Evolutionary conservation across 73 alveolate species (phyloP).

Genomic region (Tetrahymena elliotti): DNA sequence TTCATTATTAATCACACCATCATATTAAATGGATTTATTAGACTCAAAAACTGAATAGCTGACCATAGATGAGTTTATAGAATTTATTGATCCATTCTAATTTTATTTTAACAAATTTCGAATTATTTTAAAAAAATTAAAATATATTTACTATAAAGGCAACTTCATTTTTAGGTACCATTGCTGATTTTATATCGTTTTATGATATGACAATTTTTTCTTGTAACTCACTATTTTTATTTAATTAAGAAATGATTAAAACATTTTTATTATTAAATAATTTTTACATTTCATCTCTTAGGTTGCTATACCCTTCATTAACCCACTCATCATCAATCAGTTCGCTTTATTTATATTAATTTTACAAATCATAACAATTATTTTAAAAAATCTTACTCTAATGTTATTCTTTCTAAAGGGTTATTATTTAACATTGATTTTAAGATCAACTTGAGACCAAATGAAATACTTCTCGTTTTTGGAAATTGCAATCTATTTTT

Average conservation of each 20-base stretch:
- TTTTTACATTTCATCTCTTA: not conserved
- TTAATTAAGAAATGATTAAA: no score
- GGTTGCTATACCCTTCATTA: not conserved
- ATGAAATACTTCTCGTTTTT: not conserved
- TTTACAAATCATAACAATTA: not conserved
- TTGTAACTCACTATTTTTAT: not conserved
- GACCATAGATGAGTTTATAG: not conserved
- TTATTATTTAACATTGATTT: not conserved
- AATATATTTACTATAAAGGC: not conserved
- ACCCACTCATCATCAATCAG: not conserved
- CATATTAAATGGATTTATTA: not conserved
- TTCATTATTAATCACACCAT: not conserved
- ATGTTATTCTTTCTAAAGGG: not conserved
- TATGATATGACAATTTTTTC: not conserved
- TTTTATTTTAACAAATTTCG: not conserved
- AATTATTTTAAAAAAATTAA: not conserved
- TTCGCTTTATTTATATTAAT: not conserved
- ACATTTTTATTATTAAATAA: no score
- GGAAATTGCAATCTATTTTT: not conserved
- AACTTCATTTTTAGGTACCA: not conserved
- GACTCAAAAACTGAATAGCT: not conserved
- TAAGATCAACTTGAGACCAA: not conserved
- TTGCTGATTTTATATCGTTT: not conserved
- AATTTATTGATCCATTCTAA: not conserved
- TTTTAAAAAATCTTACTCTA: not conserved